Evolutionary conservation across 495 filamentous ascomycete species (phyloP).

Genomic region (Cetradonia linearis): DNA sequence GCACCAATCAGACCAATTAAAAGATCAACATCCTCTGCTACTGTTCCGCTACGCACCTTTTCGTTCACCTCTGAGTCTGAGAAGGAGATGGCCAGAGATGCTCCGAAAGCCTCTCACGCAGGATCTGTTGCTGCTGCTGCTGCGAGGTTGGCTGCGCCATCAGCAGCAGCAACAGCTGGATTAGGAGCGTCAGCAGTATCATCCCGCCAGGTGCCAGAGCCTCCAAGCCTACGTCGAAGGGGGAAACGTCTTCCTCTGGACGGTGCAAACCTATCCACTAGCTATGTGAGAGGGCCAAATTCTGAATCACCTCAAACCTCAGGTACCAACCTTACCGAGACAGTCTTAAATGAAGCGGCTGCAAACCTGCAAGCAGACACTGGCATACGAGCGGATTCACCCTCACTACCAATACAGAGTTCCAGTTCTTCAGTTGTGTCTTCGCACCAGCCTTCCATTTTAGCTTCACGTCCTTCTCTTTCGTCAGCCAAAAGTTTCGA

Average conservation of each 20-base stretch:
- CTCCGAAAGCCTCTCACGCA: neutral
- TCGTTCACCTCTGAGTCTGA: neutral
- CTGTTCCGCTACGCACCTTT: slow-evolving; percentile 5
- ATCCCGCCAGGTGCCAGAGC: slow-evolving; percentile 11
- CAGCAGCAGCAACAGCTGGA: neutral
- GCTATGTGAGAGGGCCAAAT: no score
- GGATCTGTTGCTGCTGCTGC: slow-evolving; percentile 12
- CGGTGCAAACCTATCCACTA: neutral
- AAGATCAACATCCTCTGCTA: slow-evolving; percentile 21
- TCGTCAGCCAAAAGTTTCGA: slow-evolving; percentile 7
- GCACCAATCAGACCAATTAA: slow-evolving; percentile 16
- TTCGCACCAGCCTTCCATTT: neutral
- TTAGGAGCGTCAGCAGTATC: neutral
- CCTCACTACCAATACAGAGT: neutral
- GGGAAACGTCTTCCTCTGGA: neutral
- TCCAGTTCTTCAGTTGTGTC: neutral
- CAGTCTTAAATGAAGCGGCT: neutral
- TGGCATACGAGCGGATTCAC: no score
- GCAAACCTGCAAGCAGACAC: neutral
- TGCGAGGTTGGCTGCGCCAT: neutral
- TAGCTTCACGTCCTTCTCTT: slow-evolving; percentile 3
- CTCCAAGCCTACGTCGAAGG: slow-evolving; percentile 15
- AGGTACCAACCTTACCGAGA: neutral
- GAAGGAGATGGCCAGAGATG: neutral
- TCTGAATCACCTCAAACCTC: neutral